Percentiles rank a stretch among this genome's conserved stretches.
phyloP scores from a whole-genome alignment of 805 yeast species.

The Pichia paraexigua region DNA sequence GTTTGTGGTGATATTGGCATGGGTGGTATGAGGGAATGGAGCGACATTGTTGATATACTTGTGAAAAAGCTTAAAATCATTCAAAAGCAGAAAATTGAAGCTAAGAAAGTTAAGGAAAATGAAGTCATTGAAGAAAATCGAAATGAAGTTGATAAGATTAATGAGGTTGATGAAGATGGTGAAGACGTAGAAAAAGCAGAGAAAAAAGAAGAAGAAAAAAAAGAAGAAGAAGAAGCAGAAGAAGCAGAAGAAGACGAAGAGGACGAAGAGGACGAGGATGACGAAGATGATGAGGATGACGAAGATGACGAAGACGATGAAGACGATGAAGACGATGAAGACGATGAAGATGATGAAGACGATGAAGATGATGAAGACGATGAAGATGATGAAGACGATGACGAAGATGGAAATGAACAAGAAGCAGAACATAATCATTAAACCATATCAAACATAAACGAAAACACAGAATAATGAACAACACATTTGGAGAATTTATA shows the following conservation, averaged over 20 bases:
- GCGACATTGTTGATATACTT: conserved; percentile 81
- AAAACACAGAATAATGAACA: not conserved
- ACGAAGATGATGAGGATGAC: conserved; percentile 1
- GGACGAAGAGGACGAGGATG: conserved; percentile 4
- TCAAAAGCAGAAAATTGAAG: conserved; percentile 39
- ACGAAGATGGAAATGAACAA: not conserved
- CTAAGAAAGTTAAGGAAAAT: conserved; percentile 11
- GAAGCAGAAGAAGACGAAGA: conserved; percentile 3
- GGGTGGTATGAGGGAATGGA: conserved; percentile 99
- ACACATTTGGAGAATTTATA: not conserved
- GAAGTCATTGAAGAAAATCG: not conserved
- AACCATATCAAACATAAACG: not conserved
- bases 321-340: conserved; percentile 2
- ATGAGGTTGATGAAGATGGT: conserved; percentile 1
- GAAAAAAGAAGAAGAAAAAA: conserved; percentile 3
- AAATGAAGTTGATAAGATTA: not conserved
- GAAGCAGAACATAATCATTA: not conserved
- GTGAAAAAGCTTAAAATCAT: conserved; percentile 62
- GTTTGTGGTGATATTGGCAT: conserved; percentile 96
- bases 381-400: not conserved
- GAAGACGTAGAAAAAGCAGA: conserved; percentile 5
- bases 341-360: conserved; percentile 1
- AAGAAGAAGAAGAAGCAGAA: conserved; percentile 4
- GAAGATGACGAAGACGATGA: conserved; percentile 1
- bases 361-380: conserved; percentile 5